Base-by-base conservation (phyloP, 108 stramenopile species). In the Cylindrotheca closterium region DNA sequence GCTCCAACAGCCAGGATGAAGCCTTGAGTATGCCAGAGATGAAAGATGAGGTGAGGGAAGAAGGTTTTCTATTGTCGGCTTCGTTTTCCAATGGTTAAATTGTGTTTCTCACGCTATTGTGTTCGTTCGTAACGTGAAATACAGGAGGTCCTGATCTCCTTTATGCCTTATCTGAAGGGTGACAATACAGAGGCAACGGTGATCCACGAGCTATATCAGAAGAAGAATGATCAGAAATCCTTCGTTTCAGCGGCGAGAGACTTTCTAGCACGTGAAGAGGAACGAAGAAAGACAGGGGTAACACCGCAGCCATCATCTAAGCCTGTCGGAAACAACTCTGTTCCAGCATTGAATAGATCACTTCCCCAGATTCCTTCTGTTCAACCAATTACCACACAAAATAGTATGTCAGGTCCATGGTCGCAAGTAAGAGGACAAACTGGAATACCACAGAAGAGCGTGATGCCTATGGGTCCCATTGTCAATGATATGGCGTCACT, bases 181-280 rank as follows among this genome's bases (percentile, higher is more conserved):
- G 83, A 83, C 51, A 60, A 88, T 66, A 25, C 69, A 30, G 59
- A 80, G 42, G 89, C 89, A 10, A 55, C 69, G 17, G 22, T 30
- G n/a, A 86, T 91, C 29, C 89, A 91, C 62, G 80, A 86, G 73
- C 29, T 51, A 7, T 88, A 86, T 63, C 79, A 84, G 56, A 32
- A 71, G 8, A 68, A 55, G 29, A 60, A 62, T 55, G 79, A 80
- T 52, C 83, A 88, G 48, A 55, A 63, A 51, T 63, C 78, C 21
- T 88, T 91, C 58, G 54, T 91, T 47, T 51, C 68, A 25, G 73
- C 78, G 25, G 86, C 89, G 45, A 47, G 85, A 23, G 49, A 67
- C 27, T 91, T 88, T 62, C 67, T 91, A 0, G 53, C 1, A 37
- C 30, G 30, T 53, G 47, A 64, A 37, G 52, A 65, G 26, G 4